Evolutionary conservation across 331 rosid genomes (phyloP), one percentile per base, ranked within the genome.

Genomic region (Cucumis variabilis): DNA sequence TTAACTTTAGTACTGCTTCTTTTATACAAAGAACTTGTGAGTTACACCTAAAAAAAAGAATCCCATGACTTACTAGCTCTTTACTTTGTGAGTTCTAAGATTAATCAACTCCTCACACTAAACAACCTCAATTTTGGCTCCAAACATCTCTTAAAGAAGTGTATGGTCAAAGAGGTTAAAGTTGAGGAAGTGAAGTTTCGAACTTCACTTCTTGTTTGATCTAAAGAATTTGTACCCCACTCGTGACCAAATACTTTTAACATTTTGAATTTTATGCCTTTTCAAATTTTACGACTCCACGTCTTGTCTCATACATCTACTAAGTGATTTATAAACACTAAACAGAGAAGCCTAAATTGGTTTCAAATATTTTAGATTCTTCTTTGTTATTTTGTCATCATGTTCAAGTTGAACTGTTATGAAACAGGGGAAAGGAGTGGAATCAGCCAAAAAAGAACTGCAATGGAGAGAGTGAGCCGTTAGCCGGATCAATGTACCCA

Each of bases 361-460:
- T 1, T 62, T 62, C 67, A 62, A 62, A 9, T n/a, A 58, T 53
- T n/a, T 50, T 79, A 53, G 85, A 11, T 27, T 27, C 85, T 20
- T 55, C 70, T 19, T 28, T 11, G 21, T 55, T 81, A 50, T n/a
- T 66, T 41, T 48, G 74, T 83, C 75, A 44, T 46, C 10, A 77
- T 48, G 65, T 24, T 50, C 23, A 83, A 50, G 65, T 77, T 77
- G n/a, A 77, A 14, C 83, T 51, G 30, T 27, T 2, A 41, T 76
- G 88, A 76, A 90, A 50, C 90, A 97, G 99, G 89, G 99, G 99
- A 0, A 21, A 72, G 51, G 99, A 97, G 27, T 97, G 99, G 99
- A 95, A 95, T 88, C 86, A 91, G 63, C 97, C 99, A 0, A 93
- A 67, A 87, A 93, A 90, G 91, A 95, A 81, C 66, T 97, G 99